Conservation (phyloP, 768 basidiomycete genomes). For the Russula emetica region DNA sequence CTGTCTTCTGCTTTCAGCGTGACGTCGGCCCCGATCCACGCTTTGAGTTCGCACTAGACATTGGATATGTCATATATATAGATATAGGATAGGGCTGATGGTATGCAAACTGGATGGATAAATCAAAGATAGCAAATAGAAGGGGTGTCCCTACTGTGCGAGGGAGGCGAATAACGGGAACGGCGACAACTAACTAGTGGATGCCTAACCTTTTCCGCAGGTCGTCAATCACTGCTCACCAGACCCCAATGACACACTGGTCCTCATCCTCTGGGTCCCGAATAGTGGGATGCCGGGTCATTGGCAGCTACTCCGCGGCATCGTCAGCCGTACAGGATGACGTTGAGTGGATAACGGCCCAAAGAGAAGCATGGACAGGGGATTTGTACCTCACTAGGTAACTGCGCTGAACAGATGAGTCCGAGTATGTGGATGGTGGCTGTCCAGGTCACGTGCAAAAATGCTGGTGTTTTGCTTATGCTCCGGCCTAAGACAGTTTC, state of each 20-base stretch:
- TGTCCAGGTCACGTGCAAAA: neutral
- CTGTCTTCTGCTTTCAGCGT: neutral
- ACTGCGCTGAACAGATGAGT: neutral
- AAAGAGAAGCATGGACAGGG: neutral
- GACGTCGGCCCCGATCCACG: neutral
- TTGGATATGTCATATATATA: neutral
- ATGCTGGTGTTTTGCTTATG: neutral
- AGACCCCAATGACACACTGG: neutral
- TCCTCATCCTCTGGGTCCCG: neutral
- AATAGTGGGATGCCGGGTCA: neutral
- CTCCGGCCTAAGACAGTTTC: constrained; percentile 4
- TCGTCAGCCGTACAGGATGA: neutral
- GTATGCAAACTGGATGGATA: neutral
- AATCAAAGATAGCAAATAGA: neutral
- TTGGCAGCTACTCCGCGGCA: neutral
- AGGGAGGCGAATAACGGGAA: neutral
- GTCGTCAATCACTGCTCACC: neutral
- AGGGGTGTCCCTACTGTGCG: neutral
- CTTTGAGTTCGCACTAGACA: neutral
- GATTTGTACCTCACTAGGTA: neutral
- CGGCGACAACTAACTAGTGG: neutral
- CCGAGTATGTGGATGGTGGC: neutral
- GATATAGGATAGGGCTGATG: neutral
- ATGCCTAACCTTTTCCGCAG: neutral
- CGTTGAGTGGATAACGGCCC: neutral